phyloP scores from a whole-genome alignment of 768 basidiomycete species.

The Podaxis sp. region DNA sequence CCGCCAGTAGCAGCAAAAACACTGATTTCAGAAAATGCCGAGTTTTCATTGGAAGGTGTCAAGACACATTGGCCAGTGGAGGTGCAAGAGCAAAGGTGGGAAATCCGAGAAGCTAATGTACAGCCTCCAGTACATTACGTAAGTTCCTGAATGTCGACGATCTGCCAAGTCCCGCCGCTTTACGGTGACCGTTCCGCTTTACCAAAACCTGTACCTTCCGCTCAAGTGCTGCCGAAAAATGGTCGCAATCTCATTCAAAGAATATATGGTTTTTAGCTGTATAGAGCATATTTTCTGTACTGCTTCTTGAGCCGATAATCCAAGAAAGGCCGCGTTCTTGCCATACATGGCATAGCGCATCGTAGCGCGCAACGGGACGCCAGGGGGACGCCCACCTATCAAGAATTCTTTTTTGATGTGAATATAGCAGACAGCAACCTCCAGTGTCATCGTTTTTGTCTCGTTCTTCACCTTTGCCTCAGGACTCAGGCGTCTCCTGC shows the following conservation, averaged over 20 bases:
- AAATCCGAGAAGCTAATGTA: neutral
- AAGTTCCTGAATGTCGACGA: neutral
- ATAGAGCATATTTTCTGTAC: neutral
- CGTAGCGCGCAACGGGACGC: no score
- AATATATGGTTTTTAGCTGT: neutral
- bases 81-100: neutral
- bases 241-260: neutral
- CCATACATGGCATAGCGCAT: slow-evolving; percentile 3
- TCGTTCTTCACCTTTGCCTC: neutral
- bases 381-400: neutral
- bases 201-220: neutral
- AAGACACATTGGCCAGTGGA: neutral
- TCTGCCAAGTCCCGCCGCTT: neutral
- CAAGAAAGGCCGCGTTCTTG: slow-evolving; percentile 2
- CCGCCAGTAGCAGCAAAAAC: neutral
- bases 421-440: neutral
- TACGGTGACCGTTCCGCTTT: neutral
- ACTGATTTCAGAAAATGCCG: neutral
- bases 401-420: neutral
- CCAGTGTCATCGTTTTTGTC: neutral
- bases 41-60: slow-evolving; percentile 3
- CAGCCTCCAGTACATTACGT: slow-evolving; percentile 1
- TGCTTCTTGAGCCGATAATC: neutral
- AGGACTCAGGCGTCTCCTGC: no score
- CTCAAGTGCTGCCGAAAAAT: neutral